These are phyloP conservation scores for Pythium insidiosum DNA, from an alignment of 352 stramenopile genomes.

Conservation along the genomic window DNA sequence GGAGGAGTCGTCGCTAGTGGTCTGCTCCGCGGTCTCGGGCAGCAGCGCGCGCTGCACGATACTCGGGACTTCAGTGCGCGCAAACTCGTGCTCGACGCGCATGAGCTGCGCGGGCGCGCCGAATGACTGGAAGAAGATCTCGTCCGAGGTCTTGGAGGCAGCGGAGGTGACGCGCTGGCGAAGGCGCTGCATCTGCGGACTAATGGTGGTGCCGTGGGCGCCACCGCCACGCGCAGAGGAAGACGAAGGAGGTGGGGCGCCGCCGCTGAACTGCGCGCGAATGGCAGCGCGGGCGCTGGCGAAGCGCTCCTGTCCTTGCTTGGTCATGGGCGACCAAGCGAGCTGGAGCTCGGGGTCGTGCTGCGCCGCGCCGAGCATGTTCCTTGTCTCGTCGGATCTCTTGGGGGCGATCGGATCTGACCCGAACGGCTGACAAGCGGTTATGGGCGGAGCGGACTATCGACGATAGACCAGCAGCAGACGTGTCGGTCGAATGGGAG, in stretches of 20 bases:
- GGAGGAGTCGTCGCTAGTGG: not conserved
- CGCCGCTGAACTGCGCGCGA: not conserved
- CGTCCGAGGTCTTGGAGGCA: conserved; percentile 29
- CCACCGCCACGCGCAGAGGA: no score
- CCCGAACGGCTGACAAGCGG: not conserved
- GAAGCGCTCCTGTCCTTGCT: conserved; percentile 11
- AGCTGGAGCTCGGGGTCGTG: conserved; percentile 13
- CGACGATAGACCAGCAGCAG: no score
- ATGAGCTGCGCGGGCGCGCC: conserved; percentile 39
- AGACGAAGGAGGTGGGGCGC: no score
- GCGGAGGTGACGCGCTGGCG: conserved; percentile 40
- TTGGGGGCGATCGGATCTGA: not conserved
- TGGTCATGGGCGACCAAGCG: conserved; percentile 19
- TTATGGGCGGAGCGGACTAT: no score
- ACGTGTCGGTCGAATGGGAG: not conserved
- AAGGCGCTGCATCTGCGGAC: conserved; percentile 12
- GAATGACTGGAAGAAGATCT: conserved; percentile 67
- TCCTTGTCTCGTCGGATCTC: not conserved
- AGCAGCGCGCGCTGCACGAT: conserved; percentile 5
- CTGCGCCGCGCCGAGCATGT: conserved; percentile 7
- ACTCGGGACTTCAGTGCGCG: no score
- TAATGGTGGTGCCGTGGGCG: not conserved
- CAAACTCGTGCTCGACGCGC: no score
- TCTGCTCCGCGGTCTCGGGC: not conserved
- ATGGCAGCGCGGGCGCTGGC: conserved; percentile 10